A percentile compares a stretch with the other conserved stretches of the same genome.
phyloP scores from a whole-genome alignment of 495 filamentous ascomycete species.

The Neurospora sp. region DNA sequence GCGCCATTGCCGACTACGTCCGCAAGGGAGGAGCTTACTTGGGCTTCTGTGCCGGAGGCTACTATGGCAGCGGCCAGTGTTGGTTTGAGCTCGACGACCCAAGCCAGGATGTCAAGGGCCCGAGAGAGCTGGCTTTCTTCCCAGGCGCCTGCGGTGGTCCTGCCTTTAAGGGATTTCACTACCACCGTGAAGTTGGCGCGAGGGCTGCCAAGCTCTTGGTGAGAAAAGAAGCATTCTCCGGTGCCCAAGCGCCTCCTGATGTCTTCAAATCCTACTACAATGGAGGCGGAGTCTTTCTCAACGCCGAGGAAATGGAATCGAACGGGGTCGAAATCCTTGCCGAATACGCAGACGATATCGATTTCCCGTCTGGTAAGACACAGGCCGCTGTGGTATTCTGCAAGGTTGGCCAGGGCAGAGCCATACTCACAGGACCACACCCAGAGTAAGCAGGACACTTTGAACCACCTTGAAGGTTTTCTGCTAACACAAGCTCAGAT shows the following conservation, averaged over 20 bases:
- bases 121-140: constrained; percentile 80
- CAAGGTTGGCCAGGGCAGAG: constrained; percentile 74
- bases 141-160: constrained; percentile 76
- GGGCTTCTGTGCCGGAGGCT: constrained; percentile 90
- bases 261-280: constrained; percentile 81
- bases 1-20: constrained; percentile 73
- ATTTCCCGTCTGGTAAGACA: constrained; percentile 62
- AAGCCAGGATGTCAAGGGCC: constrained; percentile 74
- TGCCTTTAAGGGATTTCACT: constrained; percentile 85
- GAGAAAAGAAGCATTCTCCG: constrained; percentile 47
- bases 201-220: constrained; percentile 61
- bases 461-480: not conserved
- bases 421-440: constrained; percentile 79
- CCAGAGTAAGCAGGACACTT: constrained; percentile 60
- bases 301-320: constrained; percentile 52
- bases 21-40: constrained; percentile 77
- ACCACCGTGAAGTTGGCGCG: constrained; percentile 80
- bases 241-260: constrained; percentile 42
- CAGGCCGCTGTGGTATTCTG: constrained; percentile 79
- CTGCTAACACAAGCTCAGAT: constrained; percentile 41
- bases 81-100: constrained; percentile 87
- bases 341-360: constrained; percentile 64
- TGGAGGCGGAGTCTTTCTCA: constrained; percentile 90
- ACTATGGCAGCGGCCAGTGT: constrained; percentile 71
- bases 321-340: constrained; percentile 72